phyloP scores from a whole-genome alignment of 306 rosid genomes.

The Coriaria nepalensis region DNA sequence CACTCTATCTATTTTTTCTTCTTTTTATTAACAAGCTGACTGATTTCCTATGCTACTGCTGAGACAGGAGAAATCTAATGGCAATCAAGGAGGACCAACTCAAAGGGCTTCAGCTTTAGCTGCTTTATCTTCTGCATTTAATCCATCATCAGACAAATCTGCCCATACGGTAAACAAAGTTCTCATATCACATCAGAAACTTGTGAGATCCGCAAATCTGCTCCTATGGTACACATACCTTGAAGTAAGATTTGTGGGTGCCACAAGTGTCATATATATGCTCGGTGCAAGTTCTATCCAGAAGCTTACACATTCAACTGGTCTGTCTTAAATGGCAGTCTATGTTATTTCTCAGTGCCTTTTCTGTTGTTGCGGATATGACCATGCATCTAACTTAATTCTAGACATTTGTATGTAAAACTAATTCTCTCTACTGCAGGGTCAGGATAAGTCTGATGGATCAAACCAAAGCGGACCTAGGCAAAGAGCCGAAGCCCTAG shows the following conservation, averaged over 20 bases:
- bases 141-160: constrained; percentile 35
- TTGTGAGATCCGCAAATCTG: too few species aligned
- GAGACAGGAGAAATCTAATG: constrained; percentile 39
- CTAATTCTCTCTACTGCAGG: constrained; percentile 12
- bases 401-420: not conserved
- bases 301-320: not conserved
- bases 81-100: constrained; percentile 45
- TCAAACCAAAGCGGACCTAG: constrained; percentile 65
- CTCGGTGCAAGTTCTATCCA: not conserved
- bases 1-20: not conserved
- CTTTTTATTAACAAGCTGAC: not conserved
- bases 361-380: not conserved
- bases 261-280: too few species aligned
- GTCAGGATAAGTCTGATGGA: constrained; percentile 62
- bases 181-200: too few species aligned
- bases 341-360: not conserved
- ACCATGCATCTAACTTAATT: not conserved
- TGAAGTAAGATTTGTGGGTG: too few species aligned
- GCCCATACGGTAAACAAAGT: constrained; percentile 25
- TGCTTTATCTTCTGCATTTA: constrained; percentile 46
- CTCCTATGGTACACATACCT: too few species aligned
- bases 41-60: constrained; percentile 11
- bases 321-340: too few species aligned
- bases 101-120: constrained; percentile 58
- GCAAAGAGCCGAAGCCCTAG: constrained; percentile 98